Conservation (phyloP, 305 asterid genomes). For the Solanum hybrid region DNA sequence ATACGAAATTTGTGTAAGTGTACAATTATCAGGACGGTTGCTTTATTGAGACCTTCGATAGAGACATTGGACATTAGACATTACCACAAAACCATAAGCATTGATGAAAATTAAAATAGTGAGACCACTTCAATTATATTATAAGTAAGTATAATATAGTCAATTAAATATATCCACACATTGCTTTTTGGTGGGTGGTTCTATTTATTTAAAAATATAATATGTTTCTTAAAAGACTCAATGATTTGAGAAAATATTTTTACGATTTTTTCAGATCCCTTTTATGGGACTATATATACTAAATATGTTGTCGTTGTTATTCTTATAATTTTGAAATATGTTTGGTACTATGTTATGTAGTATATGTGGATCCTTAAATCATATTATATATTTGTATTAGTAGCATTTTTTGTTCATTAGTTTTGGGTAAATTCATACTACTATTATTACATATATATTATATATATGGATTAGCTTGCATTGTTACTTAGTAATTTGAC, state of each 20-base stretch:
- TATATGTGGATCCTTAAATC: background rate
- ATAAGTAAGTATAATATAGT: background rate
- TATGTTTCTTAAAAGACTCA: background rate
- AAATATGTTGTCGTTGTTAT: too few relatives aligned
- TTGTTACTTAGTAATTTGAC: background rate
- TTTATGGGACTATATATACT: background rate
- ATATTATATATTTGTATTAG: background rate
- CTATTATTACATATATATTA: too few relatives aligned
- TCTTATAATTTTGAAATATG: background rate
- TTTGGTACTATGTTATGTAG: background rate
- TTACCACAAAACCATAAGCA: background rate
- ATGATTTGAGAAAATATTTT: background rate
- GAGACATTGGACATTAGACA: constrained; percentile 16
- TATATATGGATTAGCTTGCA: background rate
- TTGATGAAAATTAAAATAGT: background rate
- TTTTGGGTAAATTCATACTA: background rate
- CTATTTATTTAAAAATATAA: background rate
- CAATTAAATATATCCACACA: background rate
- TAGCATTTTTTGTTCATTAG: background rate
- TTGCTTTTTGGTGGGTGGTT: constrained; percentile 2
- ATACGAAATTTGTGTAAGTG: too few relatives aligned
- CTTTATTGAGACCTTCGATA: constrained; percentile 11
- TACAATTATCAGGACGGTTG: background rate
- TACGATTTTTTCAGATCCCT: background rate
- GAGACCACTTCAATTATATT: background rate